Conservation (phyloP, 495 filamentous ascomycete genomes). For the Astrocystis sublimbata region DNA sequence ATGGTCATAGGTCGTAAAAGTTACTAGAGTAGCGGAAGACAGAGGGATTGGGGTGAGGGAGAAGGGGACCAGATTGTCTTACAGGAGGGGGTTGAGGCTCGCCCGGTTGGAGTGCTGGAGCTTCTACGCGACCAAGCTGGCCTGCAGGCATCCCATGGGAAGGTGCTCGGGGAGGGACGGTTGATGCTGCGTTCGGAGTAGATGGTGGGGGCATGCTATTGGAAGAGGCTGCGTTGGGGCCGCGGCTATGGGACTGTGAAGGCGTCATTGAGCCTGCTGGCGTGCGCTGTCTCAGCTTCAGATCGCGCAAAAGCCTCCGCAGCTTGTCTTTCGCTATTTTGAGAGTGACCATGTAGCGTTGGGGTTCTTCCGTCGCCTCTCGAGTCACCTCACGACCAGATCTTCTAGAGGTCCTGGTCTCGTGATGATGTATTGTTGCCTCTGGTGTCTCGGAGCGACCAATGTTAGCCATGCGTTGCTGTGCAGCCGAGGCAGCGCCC, state of each 20-base stretch:
- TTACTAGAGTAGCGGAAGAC: slow-evolving; percentile 31
- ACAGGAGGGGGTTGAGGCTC: slow-evolving; percentile 55
- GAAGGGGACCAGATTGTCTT: slow-evolving; percentile 42
- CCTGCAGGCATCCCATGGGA: slow-evolving; percentile 41
- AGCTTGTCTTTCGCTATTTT: slow-evolving; percentile 65
- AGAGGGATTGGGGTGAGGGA: slow-evolving; percentile 21
- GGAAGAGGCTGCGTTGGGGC: slow-evolving; percentile 52
- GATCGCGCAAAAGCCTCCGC: slow-evolving; percentile 55
- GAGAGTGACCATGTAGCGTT: slow-evolving; percentile 69
- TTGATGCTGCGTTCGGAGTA: slow-evolving; percentile 41
- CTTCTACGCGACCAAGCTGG: slow-evolving; percentile 66
- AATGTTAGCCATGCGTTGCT: slow-evolving; percentile 70
- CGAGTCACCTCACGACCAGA: slow-evolving; percentile 56
- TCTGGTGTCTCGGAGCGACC: slow-evolving; percentile 92
- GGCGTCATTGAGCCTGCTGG: slow-evolving; percentile 45
- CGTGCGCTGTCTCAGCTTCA: slow-evolving; percentile 40
- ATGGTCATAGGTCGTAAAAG: slow-evolving; percentile 31
- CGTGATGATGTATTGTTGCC: slow-evolving; percentile 64
- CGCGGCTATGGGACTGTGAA: slow-evolving; percentile 54
- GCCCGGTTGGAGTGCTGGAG: slow-evolving; percentile 57
- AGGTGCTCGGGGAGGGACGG: slow-evolving; percentile 38
- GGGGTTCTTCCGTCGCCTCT: slow-evolving; percentile 72
- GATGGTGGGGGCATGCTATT: slow-evolving; percentile 63
- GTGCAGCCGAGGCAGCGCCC: slow-evolving; percentile 79
- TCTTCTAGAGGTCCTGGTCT: slow-evolving; percentile 66